Conservation (phyloP, 495 filamentous ascomycete genomes). For the Trichoderma erinaceum region DNA sequence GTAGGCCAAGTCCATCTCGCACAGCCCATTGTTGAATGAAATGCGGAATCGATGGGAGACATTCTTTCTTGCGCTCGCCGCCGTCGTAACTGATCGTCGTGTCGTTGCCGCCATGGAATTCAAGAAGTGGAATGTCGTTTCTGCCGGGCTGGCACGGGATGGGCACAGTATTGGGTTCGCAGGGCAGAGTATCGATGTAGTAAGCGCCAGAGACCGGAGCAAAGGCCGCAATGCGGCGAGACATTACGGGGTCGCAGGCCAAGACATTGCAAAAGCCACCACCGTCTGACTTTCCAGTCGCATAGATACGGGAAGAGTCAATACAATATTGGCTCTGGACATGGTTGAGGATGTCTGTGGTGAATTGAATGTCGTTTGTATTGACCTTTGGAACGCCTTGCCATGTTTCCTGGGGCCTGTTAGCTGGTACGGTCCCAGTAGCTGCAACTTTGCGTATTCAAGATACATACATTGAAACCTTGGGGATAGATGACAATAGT, state of each 20-base stretch:
- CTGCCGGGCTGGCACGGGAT: conserved; percentile 30
- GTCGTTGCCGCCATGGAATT: conserved; percentile 39
- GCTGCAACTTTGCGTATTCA: background rate
- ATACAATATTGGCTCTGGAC: conserved; percentile 40
- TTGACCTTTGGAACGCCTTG: conserved; percentile 20
- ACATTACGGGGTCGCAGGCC: conserved; percentile 38
- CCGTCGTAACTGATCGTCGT: conserved; percentile 26
- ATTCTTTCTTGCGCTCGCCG: conserved; percentile 21
- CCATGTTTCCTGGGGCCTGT: conserved; percentile 18
- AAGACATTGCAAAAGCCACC: conserved; percentile 43
- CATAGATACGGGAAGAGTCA: conserved; percentile 40
- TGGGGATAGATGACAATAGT: conserved; percentile 41
- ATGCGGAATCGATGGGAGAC: conserved; percentile 28
- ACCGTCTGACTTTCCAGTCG: conserved; percentile 49
- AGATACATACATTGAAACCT: conserved; percentile 31
- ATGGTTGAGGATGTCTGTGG: conserved; percentile 38
- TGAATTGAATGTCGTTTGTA: conserved; percentile 19
- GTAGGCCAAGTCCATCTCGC: conserved; percentile 27
- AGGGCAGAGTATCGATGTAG: conserved; percentile 20
- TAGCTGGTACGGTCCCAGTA: background rate
- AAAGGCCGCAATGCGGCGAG: conserved; percentile 36
- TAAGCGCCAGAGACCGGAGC: conserved; percentile 28
- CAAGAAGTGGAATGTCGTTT: conserved; percentile 33
- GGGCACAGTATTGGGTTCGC: conserved; percentile 12
- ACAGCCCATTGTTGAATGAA: conserved; percentile 31